Percentiles rank a stretch among this genome's conserved stretches.
Evolutionary conservation across 257 asterid species (phyloP).

Genomic region (Rehmannia glutinosa): DNA sequence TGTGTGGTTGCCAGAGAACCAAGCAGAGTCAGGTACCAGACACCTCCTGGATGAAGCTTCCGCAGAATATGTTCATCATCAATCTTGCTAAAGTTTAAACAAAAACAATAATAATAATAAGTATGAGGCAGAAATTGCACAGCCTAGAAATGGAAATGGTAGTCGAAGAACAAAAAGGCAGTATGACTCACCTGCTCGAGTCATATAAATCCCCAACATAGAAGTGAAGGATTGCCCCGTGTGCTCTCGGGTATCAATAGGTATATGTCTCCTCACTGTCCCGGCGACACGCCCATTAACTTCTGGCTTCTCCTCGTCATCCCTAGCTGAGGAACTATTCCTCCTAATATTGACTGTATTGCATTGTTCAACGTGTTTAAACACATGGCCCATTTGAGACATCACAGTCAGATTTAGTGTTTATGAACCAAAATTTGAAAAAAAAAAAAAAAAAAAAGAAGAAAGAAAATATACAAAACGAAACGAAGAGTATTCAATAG

Average conservation of each 20-base stretch:
- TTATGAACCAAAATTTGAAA: background rate
- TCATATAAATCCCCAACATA: slow-evolving; percentile 88
- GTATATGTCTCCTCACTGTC: slow-evolving; percentile 87
- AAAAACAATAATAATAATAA: slow-evolving; percentile 4
- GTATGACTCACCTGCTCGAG: slow-evolving; percentile 55
- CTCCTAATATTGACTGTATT: slow-evolving; percentile 66
- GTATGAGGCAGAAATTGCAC: slow-evolving; percentile 13
- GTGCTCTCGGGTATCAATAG: slow-evolving; percentile 86
- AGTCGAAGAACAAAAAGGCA: background rate
- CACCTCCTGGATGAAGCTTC: slow-evolving; percentile 84
- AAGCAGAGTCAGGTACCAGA: slow-evolving; percentile 83
- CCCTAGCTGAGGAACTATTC: slow-evolving; percentile 43
- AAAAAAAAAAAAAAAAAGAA: background rate
- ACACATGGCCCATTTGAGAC: slow-evolving; percentile 18
- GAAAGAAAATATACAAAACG: background rate
- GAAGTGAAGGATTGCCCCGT: slow-evolving; percentile 91
- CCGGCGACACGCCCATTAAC: slow-evolving; percentile 91
- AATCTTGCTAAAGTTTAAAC: slow-evolving; percentile 46
- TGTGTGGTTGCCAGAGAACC: slow-evolving; percentile 97
- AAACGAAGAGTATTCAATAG: too few relatives aligned
- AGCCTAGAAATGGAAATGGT: background rate
- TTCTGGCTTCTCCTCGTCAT: slow-evolving; percentile 72
- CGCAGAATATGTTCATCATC: slow-evolving; percentile 80
- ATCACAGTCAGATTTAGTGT: slow-evolving; percentile 2
- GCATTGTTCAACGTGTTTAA: background rate